Conservation (phyloP, 2,329 filamentous ascomycete species). For the Penicillium griseofulvum region DNA sequence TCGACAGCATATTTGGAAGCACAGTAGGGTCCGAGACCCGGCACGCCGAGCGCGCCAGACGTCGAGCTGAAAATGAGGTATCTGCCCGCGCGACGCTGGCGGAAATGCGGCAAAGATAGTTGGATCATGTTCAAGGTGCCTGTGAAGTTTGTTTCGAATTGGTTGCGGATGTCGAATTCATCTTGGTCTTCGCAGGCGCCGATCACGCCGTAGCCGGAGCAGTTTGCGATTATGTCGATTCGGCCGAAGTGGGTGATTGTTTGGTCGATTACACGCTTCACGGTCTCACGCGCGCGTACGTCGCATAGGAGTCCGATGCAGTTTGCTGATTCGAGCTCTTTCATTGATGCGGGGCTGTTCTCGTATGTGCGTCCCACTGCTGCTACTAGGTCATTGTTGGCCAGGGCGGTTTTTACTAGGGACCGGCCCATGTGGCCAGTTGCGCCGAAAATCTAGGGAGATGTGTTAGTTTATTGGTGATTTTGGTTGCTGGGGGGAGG, state of each 20-base stretch:
- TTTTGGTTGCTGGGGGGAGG: not conserved
- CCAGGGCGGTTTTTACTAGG: conserved; percentile 76
- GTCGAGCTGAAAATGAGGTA: conserved; percentile 96
- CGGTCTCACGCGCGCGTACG: conserved; percentile 76
- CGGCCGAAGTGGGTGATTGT: conserved; percentile 73
- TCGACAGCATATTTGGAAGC: conserved; percentile 97
- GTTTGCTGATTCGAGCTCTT: conserved; percentile 60
- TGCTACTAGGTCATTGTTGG: conserved; percentile 77
- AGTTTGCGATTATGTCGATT: conserved; percentile 88
- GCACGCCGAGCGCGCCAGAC: conserved; percentile 86
- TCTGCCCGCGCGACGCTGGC: conserved; percentile 69
- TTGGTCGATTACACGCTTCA: conserved; percentile 66
- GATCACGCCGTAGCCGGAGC: conserved; percentile 92
- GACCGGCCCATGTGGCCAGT: conserved; percentile 97
- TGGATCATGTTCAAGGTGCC: conserved; percentile 93
- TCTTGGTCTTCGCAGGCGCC: conserved; percentile 96
- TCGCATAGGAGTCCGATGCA: conserved; percentile 85
- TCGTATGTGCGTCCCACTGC: conserved; percentile 83
- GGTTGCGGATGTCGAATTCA: conserved; percentile 88
- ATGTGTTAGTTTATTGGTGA: conserved; percentile 3
- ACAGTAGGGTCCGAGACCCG: conserved; percentile 89
- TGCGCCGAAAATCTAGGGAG: conserved; percentile 75
- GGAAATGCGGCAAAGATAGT: conserved; percentile 81
- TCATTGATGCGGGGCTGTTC: conserved; percentile 70
- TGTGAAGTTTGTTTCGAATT: conserved; percentile 98